phyloP scores from a whole-genome alignment of 345 rosid species.

The Eucalyptus erythrocorys region DNA sequence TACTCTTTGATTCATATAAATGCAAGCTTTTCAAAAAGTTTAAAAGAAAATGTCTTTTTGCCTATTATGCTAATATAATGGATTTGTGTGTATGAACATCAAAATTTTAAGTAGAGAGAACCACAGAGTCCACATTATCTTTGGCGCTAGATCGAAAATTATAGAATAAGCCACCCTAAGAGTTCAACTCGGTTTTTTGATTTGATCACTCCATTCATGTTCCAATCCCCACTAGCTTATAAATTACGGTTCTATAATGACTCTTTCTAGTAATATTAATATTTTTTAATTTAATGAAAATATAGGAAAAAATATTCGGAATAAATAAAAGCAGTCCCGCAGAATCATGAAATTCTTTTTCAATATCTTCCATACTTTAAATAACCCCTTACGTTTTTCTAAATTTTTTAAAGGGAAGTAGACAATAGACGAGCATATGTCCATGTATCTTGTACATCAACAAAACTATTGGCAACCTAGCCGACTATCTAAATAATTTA shows the following conservation, averaged over 20 bases:
- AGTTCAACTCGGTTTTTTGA: neutral
- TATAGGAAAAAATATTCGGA: rapidly evolving
- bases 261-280: neutral
- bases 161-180: neutral
- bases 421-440: neutral
- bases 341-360: neutral
- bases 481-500: neutral
- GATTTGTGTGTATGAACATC: neutral
- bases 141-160: neutral
- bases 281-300: neutral
- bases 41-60: neutral
- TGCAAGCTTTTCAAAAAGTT: neutral
- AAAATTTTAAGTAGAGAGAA: neutral
- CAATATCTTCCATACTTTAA: neutral
- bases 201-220: neutral
- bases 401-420: neutral
- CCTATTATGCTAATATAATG: neutral
- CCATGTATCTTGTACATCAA: neutral
- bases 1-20: neutral
- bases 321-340: neutral
- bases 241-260: neutral
- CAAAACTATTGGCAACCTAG: neutral
- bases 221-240: neutral
- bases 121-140: neutral
- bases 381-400: neutral